These are phyloP conservation scores for Yamadazyma scolyti DNA, from an alignment of 805 yeast genomes.

Conservation along the genomic window DNA sequence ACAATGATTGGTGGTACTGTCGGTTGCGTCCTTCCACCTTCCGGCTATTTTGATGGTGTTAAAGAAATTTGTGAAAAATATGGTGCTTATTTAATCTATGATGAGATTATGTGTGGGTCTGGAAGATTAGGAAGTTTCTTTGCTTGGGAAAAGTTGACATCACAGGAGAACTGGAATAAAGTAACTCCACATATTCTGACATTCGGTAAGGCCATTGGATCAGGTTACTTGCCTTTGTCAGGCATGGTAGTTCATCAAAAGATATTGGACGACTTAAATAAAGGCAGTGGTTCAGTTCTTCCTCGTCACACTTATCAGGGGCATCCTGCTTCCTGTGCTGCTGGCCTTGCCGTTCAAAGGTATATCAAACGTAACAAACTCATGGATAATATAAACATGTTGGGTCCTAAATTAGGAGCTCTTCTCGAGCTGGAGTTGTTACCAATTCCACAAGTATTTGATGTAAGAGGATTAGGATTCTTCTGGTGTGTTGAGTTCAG, in stretches of 20 bases:
- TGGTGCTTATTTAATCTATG: conserved; percentile 47
- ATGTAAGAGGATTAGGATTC: conserved; percentile 58
- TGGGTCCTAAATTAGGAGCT: conserved; percentile 43
- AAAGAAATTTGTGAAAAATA: conserved; percentile 48
- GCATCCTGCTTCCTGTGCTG: conserved; percentile 45
- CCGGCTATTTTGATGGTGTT: conserved; percentile 40
- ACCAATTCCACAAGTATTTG: conserved; percentile 36
- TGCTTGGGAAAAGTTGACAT: conserved; percentile 39
- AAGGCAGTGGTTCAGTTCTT: conserved; percentile 37
- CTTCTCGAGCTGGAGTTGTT: conserved; percentile 12
- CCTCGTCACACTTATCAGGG: conserved; percentile 54
- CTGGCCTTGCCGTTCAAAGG: conserved; percentile 43
- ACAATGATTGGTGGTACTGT: conserved; percentile 46
- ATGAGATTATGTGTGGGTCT: conserved; percentile 58
- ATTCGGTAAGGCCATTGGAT: conserved; percentile 47
- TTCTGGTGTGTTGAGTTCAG: conserved; percentile 57
- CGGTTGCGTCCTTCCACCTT: conserved; percentile 33
- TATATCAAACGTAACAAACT: conserved; percentile 23
- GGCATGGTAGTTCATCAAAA: conserved; percentile 35
- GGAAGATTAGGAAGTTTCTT: conserved; percentile 48
- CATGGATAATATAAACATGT: conserved; percentile 39
- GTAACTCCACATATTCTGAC: conserved; percentile 47
- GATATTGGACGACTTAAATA: conserved; percentile 11
- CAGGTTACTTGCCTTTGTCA: conserved; percentile 46
- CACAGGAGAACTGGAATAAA: conserved; percentile 16